Evolutionary conservation across 371 early-diverging fungal species (phyloP).

Genomic region (Mucor mucedo): DNA sequence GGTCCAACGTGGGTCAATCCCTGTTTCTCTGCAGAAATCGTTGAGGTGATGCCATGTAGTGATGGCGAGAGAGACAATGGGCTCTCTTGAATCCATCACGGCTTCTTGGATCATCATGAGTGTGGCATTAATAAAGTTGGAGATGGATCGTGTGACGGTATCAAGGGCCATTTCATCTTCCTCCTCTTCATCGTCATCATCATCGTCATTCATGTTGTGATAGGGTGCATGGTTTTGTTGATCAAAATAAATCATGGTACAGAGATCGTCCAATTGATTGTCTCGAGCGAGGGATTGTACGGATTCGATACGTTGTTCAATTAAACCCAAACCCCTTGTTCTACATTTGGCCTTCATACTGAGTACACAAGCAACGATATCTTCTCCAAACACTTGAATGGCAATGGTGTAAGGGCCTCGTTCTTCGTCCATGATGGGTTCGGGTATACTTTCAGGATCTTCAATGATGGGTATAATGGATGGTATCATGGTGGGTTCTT

Average conservation of each 20-base stretch:
- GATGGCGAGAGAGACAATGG: slow-evolving; percentile 54
- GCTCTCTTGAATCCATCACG: slow-evolving; percentile 70
- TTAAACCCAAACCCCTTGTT: slow-evolving; percentile 52
- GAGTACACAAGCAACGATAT: slow-evolving; percentile 54
- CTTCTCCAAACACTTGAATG: slow-evolving; percentile 57
- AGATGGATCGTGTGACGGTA: background rate
- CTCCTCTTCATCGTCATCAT: background rate
- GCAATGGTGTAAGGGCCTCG: slow-evolving; percentile 49
- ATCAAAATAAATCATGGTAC: background rate
- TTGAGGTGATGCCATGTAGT: slow-evolving; percentile 62
- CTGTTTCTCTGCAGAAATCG: slow-evolving; percentile 23
- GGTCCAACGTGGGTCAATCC: slow-evolving; percentile 30
- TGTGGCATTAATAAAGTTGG: slow-evolving; percentile 56
- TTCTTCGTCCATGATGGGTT: slow-evolving; percentile 60
- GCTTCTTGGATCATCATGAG: slow-evolving; percentile 64
- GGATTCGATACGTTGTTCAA: slow-evolving; percentile 40
- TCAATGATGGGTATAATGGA: too few species aligned
- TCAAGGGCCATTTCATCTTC: slow-evolving; percentile 10
- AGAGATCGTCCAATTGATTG: slow-evolving; percentile 11
- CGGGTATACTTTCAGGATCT: slow-evolving; percentile 48
- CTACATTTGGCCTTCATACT: slow-evolving; percentile 58
- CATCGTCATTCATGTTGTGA: background rate
- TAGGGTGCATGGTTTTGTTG: background rate
- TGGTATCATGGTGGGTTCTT: background rate
- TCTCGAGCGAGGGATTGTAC: slow-evolving; percentile 23